A percentile compares a stretch with the other conserved stretches of the same genome.
phyloP scores from a whole-genome alignment of 2,329 filamentous ascomycete genomes.

The Epichloe coenophiala region DNA sequence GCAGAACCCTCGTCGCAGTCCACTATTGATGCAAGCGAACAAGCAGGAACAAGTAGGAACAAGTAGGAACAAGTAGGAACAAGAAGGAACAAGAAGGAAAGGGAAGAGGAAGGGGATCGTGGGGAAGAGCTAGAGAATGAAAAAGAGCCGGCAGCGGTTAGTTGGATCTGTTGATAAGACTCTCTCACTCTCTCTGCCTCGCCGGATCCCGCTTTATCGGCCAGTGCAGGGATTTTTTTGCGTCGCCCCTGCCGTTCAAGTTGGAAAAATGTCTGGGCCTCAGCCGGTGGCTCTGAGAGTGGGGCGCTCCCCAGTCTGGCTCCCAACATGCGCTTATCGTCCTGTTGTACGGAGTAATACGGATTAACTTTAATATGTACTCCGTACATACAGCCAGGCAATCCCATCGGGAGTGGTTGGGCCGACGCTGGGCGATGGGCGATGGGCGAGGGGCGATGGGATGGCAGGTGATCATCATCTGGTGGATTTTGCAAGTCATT shows the following conservation, averaged over 20 bases:
- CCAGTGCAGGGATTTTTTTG: slow-evolving; percentile 3
- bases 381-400: too few relatives aligned
- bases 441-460: too few relatives aligned
- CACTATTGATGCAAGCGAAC: background rate
- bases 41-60: background rate
- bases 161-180: background rate
- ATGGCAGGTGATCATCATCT: background rate
- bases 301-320: background rate
- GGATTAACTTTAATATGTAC: too few relatives aligned
- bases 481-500: background rate
- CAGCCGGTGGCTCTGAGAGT: background rate
- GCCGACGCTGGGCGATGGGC: slow-evolving; percentile 8
- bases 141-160: background rate
- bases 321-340: too few relatives aligned
- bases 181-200: too few relatives aligned
- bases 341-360: too few relatives aligned
- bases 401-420: slow-evolving; percentile 9
- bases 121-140: background rate
- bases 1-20: background rate
- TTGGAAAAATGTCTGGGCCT: background rate
- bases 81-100: background rate
- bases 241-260: background rate
- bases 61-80: background rate
- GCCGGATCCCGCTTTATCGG: slow-evolving; percentile 4
- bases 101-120: background rate